These are phyloP conservation scores for Penicillium antarcticum DNA, from an alignment of 495 filamentous ascomycete genomes.

Conservation along the genomic window DNA sequence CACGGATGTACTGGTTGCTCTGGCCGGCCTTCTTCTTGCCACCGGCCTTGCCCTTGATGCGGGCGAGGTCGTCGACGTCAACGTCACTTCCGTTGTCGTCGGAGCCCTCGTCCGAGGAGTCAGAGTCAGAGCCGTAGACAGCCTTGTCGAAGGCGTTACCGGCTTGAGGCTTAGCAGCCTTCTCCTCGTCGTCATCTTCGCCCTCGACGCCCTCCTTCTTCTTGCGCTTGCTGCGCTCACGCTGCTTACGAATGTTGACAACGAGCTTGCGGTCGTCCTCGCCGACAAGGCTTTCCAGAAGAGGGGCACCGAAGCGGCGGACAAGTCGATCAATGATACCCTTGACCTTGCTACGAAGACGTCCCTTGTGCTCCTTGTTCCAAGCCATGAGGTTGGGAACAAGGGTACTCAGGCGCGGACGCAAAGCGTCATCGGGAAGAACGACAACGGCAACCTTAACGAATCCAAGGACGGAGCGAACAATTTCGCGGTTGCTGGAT, in stretches of 20 bases:
- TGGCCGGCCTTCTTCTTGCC: conserved; percentile 46
- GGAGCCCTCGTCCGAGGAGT: conserved; percentile 58
- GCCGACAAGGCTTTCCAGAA: conserved; percentile 66
- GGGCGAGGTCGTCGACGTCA: conserved; percentile 38
- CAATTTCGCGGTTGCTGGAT: conserved; percentile 93
- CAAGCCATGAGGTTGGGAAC: conserved; percentile 90
- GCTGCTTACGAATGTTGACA: conserved; percentile 87
- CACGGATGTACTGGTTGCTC: conserved; percentile 78
- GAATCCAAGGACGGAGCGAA: conserved; percentile 87
- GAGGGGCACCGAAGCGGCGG: conserved; percentile 78
- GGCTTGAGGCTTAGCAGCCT: conserved; percentile 45
- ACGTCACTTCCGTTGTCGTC: conserved; percentile 59
- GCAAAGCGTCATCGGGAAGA: conserved; percentile 70
- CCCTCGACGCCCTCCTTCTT: conserved; percentile 61
- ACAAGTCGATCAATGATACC: conserved; percentile 93
- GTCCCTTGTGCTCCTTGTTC: conserved; percentile 96
- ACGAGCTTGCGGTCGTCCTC: conserved; percentile 88
- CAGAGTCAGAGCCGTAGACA: conserved; percentile 83
- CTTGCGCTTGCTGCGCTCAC: conserved; percentile 81
- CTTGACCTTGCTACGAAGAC: conserved; percentile 94
- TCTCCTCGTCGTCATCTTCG: conserved; percentile 43
- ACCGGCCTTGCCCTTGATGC: conserved; percentile 25
- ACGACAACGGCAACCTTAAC: conserved; percentile 92
- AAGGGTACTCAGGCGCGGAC: conserved; percentile 66
- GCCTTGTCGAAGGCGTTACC: conserved; percentile 94